phyloP scores from a whole-genome alignment of 257 asterid genomes.

The Paraleonurus japonicus region DNA sequence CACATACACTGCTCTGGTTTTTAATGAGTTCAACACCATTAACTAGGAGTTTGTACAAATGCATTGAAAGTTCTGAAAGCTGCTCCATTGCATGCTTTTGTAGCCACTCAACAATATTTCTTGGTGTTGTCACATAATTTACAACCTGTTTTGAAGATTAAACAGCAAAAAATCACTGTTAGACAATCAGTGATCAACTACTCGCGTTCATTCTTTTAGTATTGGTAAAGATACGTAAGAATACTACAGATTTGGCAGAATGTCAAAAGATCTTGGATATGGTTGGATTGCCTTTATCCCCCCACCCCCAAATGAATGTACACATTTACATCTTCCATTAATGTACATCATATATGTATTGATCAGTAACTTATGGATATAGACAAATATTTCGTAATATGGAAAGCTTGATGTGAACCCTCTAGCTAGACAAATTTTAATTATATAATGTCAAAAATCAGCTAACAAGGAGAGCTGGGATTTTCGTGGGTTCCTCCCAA shows the following conservation, averaged over 20 bases:
- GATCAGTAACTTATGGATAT: no score
- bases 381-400: not conserved
- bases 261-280: no score
- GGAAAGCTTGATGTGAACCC: not conserved
- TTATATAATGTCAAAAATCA: not conserved
- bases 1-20: slow-evolving; percentile 37
- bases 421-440: not conserved
- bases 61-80: slow-evolving; percentile 75
- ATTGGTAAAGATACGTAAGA: not conserved
- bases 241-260: not conserved
- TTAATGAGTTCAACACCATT: slow-evolving; percentile 36
- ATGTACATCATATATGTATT: no score
- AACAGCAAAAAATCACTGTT: not conserved
- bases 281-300: no score
- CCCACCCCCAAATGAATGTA: no score
- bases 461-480: not conserved
- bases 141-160: slow-evolving; percentile 47
- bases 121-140: slow-evolving; percentile 43
- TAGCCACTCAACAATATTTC: slow-evolving; percentile 70
- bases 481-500: no score
- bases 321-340: no score
- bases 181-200: slow-evolving; percentile 7
- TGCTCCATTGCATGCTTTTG: slow-evolving; percentile 76
- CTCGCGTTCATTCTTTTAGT: not conserved
- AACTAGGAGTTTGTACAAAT: slow-evolving; percentile 59